Evolutionary conservation across 2,329 filamentous ascomycete species (phyloP).

Genomic region (Cladosporium austrohemisphaericum): DNA sequence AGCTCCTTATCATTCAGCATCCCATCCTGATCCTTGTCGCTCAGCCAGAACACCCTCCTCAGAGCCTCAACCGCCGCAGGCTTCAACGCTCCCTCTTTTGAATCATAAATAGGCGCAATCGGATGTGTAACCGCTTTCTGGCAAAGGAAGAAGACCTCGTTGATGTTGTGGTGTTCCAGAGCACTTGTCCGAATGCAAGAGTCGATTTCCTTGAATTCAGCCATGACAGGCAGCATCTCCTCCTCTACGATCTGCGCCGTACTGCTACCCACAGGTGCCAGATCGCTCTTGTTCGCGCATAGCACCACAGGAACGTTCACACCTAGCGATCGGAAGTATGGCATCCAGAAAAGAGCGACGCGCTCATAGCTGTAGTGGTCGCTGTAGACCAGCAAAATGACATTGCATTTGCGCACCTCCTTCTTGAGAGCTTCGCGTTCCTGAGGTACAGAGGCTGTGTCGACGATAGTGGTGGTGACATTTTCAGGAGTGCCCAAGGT

Average conservation of each 20-base stretch:
- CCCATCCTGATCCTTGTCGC: conserved; percentile 93
- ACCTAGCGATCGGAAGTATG: conserved; percentile 94
- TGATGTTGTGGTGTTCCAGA: conserved; percentile 86
- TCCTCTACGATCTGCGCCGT: conserved; percentile 87
- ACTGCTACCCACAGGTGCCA: conserved; percentile 61
- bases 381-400: conserved; percentile 93
- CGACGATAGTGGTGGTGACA: conserved; percentile 95
- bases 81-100: conserved; percentile 83
- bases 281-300: conserved; percentile 96
- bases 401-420: conserved; percentile 94
- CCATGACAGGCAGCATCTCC: conserved; percentile 97
- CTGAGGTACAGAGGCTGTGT: conserved; percentile 91
- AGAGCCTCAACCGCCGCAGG: conserved; percentile 83
- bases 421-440: conserved; percentile 86
- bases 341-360: conserved; percentile 97
- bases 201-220: conserved; percentile 97
- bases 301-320: conserved; percentile 97
- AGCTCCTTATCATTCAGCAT: conserved; percentile 88
- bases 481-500: conserved; percentile 92
- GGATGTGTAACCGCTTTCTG: conserved; percentile 98
- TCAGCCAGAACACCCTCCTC: conserved; percentile 89
- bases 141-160: conserved; percentile 92
- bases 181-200: conserved; percentile 95
- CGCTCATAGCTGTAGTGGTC: conserved; percentile 99
- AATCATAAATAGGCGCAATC: conserved; percentile 92